Evolutionary conservation across 805 yeast species (phyloP).

Genomic region (Kazachstania viticola): DNA sequence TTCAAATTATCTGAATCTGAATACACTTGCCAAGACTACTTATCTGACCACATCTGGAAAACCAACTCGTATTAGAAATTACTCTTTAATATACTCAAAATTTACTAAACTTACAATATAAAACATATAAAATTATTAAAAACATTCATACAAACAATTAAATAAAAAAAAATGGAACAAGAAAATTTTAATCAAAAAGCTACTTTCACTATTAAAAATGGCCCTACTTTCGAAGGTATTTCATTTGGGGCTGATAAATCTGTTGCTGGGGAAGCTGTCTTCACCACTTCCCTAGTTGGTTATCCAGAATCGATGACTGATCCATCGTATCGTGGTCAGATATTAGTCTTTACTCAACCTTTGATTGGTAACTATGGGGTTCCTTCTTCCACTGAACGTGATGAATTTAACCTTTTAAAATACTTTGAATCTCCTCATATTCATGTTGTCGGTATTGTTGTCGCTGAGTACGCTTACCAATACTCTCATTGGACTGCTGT

Average conservation of each 20-base stretch:
- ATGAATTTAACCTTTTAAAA: conserved; percentile 74
- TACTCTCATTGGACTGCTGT: conserved; percentile 99
- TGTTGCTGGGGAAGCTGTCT: conserved; percentile 93
- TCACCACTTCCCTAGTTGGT: conserved; percentile 95
- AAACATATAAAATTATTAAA: conserved; percentile 5
- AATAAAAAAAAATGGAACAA: conserved; percentile 2
- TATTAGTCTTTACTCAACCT: conserved; percentile 93
- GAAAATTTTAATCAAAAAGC: conserved; percentile 42
- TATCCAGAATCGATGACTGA: conserved; percentile 99
- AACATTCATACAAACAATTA: conserved; percentile 6
- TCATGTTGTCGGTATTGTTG: conserved; percentile 94
- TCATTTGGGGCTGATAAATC: conserved; percentile 94
- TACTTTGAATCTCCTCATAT: conserved; percentile 85
- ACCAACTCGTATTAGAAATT: conserved; percentile 30
- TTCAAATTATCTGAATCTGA: conserved; percentile 23
- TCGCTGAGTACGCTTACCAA: conserved; percentile 87
- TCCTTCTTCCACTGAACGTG: conserved; percentile 72
- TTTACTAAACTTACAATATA: background rate
- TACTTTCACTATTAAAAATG: conserved; percentile 80
- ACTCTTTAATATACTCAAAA: background rate
- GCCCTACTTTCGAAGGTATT: conserved; percentile 85
- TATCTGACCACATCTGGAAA: conserved; percentile 44
- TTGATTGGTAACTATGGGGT: conserved; percentile 97
- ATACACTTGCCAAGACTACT: conserved; percentile 37
- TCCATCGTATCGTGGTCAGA: conserved; percentile 96